Base-by-base conservation (phyloP, 495 filamentous ascomycete species). In the Penicillium chermesinum region DNA sequence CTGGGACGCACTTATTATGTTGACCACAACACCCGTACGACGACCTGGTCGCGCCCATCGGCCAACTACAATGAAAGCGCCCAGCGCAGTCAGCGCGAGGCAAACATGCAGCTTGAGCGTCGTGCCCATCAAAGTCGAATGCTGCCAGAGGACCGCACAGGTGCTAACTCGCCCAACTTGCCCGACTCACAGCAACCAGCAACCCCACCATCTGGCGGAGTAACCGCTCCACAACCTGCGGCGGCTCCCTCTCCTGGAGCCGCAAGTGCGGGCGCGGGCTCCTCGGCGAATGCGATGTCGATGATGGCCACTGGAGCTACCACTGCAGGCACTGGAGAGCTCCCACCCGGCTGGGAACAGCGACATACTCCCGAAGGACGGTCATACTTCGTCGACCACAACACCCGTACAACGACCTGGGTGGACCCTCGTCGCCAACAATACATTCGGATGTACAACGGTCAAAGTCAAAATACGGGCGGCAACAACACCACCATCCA, bases 1-100 rank as follows among this genome's bases (percentile, higher is more conserved):
- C 70, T 98, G 33, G 94, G 94, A 45, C 83, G 93, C 57, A 97
- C 91, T n/a, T 98, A 98, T 62, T 98, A 98, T 67, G 93, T 98
- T 25, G 93, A 98, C 64, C 93, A 98, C 66, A 98, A 98, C 64
- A 95, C 91, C 4, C 79, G 93, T 52, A 90, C 91, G 39, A 98
- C 93, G 9, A 98, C 91, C 41, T 98, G 93, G 93, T 89, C 83
- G 52, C 75, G 93, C 47, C 93, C 93, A 18, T 84, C 91, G 6
- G 82, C 84, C 35, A 77, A 82, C 48, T 91, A 90, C 55, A 91
- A 84, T 47, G 86, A 85, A 53, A 82, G 82, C 22, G 84, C 86
- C 22, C 85, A 91, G 57, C 78, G 86, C 34, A 82, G 74, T 47
- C 86, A 89, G 52, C 79, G 89, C 60, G 88, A 90, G 59, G 87